Percentiles rank a stretch among this genome's conserved stretches.
phyloP scores from a whole-genome alignment of 2,329 filamentous ascomycete genomes.

The Fusarium chlamydosporum region DNA sequence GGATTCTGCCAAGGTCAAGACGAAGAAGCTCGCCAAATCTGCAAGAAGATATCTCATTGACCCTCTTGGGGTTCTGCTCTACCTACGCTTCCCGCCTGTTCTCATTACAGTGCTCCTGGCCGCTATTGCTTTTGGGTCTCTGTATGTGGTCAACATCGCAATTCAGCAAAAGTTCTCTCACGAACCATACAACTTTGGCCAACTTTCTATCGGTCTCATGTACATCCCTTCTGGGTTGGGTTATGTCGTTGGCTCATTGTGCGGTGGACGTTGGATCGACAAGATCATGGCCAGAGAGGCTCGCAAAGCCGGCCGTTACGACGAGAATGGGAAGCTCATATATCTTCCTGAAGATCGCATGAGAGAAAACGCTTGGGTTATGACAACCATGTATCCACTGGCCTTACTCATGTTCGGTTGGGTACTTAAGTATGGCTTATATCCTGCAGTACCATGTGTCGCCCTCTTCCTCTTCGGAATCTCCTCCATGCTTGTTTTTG shows the following conservation, averaged over 20 bases:
- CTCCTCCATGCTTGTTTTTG: constrained; percentile 85
- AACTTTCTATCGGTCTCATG: constrained; percentile 78
- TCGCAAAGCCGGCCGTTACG: constrained; percentile 75
- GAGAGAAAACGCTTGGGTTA: constrained; percentile 85
- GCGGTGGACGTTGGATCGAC: constrained; percentile 85
- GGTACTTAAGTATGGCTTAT: constrained; percentile 74
- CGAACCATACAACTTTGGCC: constrained; percentile 76
- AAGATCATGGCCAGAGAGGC: constrained; percentile 84
- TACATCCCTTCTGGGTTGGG: constrained; percentile 84
- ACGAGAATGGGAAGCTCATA: constrained; percentile 74
- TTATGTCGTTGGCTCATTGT: constrained; percentile 76
- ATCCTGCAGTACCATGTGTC: constrained; percentile 74
- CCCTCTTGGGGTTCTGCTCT: constrained; percentile 77
- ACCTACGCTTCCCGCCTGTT: constrained; percentile 80
- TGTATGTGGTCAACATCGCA: constrained; percentile 84
- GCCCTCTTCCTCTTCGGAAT: constrained; percentile 82
- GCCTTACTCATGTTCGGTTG: constrained; percentile 84
- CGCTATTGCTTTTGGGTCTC: constrained; percentile 79
- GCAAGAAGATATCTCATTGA: constrained; percentile 77
- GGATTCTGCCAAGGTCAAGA: constrained; percentile 71
- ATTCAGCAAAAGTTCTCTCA: constrained; percentile 77
- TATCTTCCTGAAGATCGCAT: constrained; percentile 85
- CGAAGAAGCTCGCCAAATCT: constrained; percentile 66
- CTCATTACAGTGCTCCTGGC: constrained; percentile 80
- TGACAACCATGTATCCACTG: constrained; percentile 76